Evolutionary conservation across 2,329 filamentous ascomycete genomes (phyloP).

Genomic region (Diaporthe vexans): DNA sequence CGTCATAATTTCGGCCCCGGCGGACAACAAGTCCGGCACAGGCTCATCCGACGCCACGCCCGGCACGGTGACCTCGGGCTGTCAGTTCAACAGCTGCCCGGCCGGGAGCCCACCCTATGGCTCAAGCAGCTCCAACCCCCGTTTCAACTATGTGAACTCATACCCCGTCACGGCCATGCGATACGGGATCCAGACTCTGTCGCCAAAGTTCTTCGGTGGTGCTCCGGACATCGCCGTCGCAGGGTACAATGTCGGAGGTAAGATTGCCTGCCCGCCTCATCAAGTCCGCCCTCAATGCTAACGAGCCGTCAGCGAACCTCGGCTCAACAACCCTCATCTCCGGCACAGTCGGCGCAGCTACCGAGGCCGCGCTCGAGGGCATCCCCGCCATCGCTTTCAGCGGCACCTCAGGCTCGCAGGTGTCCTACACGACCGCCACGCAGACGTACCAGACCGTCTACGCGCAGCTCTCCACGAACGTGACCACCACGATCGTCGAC

Average conservation of each 20-base stretch:
- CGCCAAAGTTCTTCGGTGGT: conserved; percentile 66
- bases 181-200: conserved; percentile 71
- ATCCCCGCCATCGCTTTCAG: conserved; percentile 79
- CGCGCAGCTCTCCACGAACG: conserved; percentile 70
- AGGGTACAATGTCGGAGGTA: conserved; percentile 69
- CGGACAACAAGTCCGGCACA: conserved; percentile 76
- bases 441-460: conserved; percentile 65
- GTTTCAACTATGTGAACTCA: conserved; percentile 80
- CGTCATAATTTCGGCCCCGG: conserved; percentile 75
- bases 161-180: conserved; percentile 75
- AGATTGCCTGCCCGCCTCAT: neutral
- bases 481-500: conserved; percentile 68
- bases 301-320: conserved; percentile 59
- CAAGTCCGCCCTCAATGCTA: neutral
- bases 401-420: conserved; percentile 52
- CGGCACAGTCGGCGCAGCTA: conserved; percentile 76
- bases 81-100: conserved; percentile 74
- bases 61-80: conserved; percentile 61
- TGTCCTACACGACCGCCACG: conserved; percentile 57
- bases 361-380: conserved; percentile 67
- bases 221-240: conserved; percentile 73
- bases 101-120: conserved; percentile 69
- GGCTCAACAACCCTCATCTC: conserved; percentile 70
- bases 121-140: conserved; percentile 66
- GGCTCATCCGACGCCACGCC: conserved; percentile 67